Base-by-base conservation (phyloP, 805 yeast genomes). In the Schwanniomyces sp. region DNA sequence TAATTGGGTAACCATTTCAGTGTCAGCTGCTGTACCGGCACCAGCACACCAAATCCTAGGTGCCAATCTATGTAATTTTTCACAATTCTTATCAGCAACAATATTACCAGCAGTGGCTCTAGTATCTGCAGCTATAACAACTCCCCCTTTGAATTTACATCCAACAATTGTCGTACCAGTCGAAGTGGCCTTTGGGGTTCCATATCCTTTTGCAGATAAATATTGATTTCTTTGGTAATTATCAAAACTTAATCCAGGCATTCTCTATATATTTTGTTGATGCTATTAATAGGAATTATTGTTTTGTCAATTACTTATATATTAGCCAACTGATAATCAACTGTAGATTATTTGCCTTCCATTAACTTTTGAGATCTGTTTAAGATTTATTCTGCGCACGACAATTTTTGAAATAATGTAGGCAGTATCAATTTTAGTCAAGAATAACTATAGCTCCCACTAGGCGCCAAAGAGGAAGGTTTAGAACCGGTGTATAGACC, bases 111-210 rank as follows among this genome's bases (percentile, higher is more conserved):
- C 86, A 3, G 99, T 94, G 47, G 99, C 97, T 72, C 99, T 85
- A 17, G 99, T 94, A 75, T 94, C 99, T 8, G 99, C 99, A 10
- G 99, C 98, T 69, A 94, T 90, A 54, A 94, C 90, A 26, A 92
- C 99, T 58, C 99, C 99, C 51, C 90, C 92, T 45, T 88, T 75
- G 69, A 87, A 92, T 63, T 86, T 88, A 65, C 96, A 88, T 44
- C 99, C 99, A 21, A 94, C 99, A 74, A 94, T 94, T 0, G 99
- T 94, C n/a, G 99, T 94, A 75, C 99, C 99, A 1, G 99, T 94
- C 18, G 97, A 90, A 1, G 99, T 94, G 32, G 96, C 96, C 53
- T 78, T 85, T 45, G 98, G 97, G 30, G 82, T 74, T 3, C 85
- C 81, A 59, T 79, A 81, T 10, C 97, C 96, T 54, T 82, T 78